These are phyloP conservation scores for Pouteria campechiana DNA, from an alignment of 179 eudicot genomes.

Conservation along the genomic window DNA sequence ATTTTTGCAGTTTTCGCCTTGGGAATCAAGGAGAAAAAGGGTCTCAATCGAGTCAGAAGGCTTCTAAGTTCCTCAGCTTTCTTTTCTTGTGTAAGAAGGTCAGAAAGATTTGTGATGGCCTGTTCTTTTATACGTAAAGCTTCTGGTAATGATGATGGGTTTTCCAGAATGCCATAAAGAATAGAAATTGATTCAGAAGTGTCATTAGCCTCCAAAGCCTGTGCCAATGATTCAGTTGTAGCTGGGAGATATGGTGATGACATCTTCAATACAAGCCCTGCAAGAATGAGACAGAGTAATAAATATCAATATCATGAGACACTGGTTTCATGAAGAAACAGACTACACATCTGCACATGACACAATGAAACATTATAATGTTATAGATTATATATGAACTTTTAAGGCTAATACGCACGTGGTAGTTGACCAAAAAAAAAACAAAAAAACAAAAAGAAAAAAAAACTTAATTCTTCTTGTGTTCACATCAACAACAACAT, in stretches of 20 bases:
- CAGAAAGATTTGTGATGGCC: conserved; percentile 67
- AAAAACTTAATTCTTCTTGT: too few species aligned
- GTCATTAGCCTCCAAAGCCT: conserved; percentile 55
- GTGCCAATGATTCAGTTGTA: conserved; percentile 54
- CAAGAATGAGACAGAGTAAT: too few species aligned
- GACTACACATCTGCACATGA: too few species aligned
- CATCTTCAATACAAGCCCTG: conserved; percentile 25
- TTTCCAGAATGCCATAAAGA: conserved; percentile 54
- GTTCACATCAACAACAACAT: too few species aligned
- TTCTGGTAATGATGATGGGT: conserved; percentile 77
- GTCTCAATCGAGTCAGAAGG: conserved; percentile 64
- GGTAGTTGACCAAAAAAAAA: too few species aligned
- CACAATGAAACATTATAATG: too few species aligned
- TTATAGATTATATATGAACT: too few species aligned
- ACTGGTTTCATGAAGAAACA: too few species aligned
- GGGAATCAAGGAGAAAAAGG: conserved; percentile 73
- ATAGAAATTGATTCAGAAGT: conserved; percentile 61
- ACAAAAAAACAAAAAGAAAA: too few species aligned
- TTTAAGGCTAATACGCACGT: too few species aligned
- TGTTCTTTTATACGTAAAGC: conserved; percentile 70
- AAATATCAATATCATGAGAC: too few species aligned
- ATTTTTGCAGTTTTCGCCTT: conserved; percentile 95
- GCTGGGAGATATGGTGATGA: conserved; percentile 56
- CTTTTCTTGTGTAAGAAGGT: conserved; percentile 57
- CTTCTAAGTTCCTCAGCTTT: conserved; percentile 61